These are phyloP conservation scores for Neltuma alba DNA, from an alignment of 306 rosid species.

Conservation along the genomic window DNA sequence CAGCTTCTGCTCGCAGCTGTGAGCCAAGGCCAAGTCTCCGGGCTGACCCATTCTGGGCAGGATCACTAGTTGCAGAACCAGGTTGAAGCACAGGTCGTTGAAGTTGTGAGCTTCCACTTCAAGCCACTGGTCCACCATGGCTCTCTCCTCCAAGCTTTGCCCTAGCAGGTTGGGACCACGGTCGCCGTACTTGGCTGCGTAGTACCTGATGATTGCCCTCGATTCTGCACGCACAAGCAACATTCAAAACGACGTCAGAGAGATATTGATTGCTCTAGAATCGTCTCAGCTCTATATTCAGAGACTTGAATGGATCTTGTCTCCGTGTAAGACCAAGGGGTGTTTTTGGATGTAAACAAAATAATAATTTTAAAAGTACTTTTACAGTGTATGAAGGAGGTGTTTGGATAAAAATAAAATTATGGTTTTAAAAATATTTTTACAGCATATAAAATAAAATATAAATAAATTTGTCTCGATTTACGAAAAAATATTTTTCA, in stretches of 20 bases:
- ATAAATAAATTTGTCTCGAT: too few relatives aligned
- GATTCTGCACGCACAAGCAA: slow-evolving; percentile 48
- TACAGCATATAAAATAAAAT: too few relatives aligned
- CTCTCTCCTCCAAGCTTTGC: slow-evolving; percentile 60
- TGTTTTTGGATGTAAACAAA: too few relatives aligned
- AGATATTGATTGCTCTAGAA: not conserved
- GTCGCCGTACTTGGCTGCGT: slow-evolving; percentile 58
- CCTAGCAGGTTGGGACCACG: slow-evolving; percentile 67
- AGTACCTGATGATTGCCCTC: slow-evolving; percentile 67
- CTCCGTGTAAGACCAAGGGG: too few relatives aligned
- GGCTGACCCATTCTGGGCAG: slow-evolving; percentile 57
- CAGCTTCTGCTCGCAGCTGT: slow-evolving; percentile 43
- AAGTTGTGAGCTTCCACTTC: slow-evolving; percentile 80
- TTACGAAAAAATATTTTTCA: too few relatives aligned
- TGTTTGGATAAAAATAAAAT: too few relatives aligned
- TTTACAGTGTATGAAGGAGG: too few relatives aligned
- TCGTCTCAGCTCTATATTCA: too few relatives aligned
- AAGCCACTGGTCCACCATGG: slow-evolving; percentile 75
- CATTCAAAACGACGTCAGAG: not conserved
- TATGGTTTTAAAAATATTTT: too few relatives aligned
- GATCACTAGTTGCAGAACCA: slow-evolving; percentile 57
- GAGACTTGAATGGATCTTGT: too few relatives aligned
- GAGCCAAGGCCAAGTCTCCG: slow-evolving; percentile 49
- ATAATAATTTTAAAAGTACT: too few relatives aligned
- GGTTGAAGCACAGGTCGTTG: slow-evolving; percentile 56